Evolutionary conservation across 2,329 filamentous ascomycete species (phyloP), one percentile per base, ranked within the genome.

Genomic region (Epichloe festucae): DNA sequence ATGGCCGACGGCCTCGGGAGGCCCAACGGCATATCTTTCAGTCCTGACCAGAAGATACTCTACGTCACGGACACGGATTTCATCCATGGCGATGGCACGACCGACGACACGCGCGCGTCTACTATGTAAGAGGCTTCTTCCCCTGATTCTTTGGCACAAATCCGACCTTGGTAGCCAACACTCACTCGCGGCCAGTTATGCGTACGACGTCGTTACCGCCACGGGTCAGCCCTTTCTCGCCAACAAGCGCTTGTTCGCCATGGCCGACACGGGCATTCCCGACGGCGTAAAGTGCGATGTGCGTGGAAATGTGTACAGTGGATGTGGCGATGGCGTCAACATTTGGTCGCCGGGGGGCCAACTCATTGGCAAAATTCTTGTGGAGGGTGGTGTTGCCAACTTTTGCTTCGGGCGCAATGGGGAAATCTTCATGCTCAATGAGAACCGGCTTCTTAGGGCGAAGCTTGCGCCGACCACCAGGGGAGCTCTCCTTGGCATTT

Each of bases 241-340:
- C 1, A 77, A 78, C 56, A 67, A 70, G 15, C 66, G 75, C 34
- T 59, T 78, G 0, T 79, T 80, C 53, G 72, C 74, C 2, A 71
- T 73, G 59, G 71, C 72, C 1, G 70, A 73, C 41, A 64, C 59
- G 0, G 74, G 74, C 0, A 65, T 75, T 3, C 76, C 76, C 0
- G 72, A 66, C 54, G 69, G 66, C n/a, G 72, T 76, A 52, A 73
- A 74, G 52, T 72, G 68, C 51, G 73, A 75, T 47, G 55, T 65
- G 0, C 49, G 67, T 4, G 74, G 73, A 0, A 75, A 76, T 50
- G 69, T 78, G 0, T 77, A 75, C 60, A 64, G 69, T 35, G 74
- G 72, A 3, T 73, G 70, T 46, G 72, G 71, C 2, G 73, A 76
- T 53, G 74, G 74, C 3, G 60, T 77, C 11, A 70, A 71, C 46